Evolutionary conservation across 163 green algal species (phyloP), one percentile per base, ranked within the genome.

Genomic region (Scenedesmus sp.): DNA sequence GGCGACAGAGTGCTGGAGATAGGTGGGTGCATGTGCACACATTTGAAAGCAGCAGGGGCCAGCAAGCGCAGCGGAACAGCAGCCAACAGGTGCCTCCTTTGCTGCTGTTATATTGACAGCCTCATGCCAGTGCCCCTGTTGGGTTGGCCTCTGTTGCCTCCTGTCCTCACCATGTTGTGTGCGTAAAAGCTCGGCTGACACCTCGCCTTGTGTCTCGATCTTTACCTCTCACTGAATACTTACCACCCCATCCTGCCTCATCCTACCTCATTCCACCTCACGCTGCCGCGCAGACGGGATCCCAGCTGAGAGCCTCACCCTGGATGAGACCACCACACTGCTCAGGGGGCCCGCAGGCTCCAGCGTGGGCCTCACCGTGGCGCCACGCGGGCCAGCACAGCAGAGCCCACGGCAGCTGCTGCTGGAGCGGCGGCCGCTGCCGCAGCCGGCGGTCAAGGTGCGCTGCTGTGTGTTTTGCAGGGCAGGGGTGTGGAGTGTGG

Each of bases 1-100:
- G 95, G 95, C 1, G 93, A 97, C 88, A 83, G 83, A 3, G 85
- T 97, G n/a, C 74, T 95, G 10, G 93, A 94, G 74, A 94, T 96
- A 20, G 92, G 94, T 95, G 73, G 1, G 89, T 3, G 52, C 16
- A 4, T 4, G n/a, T 12, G 34, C 77, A 57, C 1, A 46, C 57
- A 52, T 15, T 54, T 59, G 20, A 13, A 57, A 74, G 56, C 18
- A 56, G 57, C 59, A 13, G 57, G 62, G 62, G 62, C 62, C 76
- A 26, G 13, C 76, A 84, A 26, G 2, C 26, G 77, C 46, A 34
- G 4, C 7, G 16, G 0, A 85, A 34, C 46, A 46, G 77, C 77
- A n/a, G 18, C 5, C 7, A 9, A 34, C 46, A 34, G 18, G 26
- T 7, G 60, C 77, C 46, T 84, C 10, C 16, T n/a, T 18, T 46